phyloP scores from a whole-genome alignment of 129 eudicot genomes.

The Lactuca saligna region DNA sequence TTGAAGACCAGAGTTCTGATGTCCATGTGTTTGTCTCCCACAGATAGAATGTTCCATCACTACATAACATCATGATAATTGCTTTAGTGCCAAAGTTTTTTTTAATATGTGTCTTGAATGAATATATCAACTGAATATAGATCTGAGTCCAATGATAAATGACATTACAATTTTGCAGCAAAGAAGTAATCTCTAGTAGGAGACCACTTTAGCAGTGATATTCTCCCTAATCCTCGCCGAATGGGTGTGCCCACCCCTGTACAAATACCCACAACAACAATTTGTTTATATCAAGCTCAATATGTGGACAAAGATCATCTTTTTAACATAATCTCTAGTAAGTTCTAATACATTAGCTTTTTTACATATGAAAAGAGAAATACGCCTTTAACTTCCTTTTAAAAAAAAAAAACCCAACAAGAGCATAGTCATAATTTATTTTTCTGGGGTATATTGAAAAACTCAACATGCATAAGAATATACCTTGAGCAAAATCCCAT shows the following conservation, averaged over 20 bases:
- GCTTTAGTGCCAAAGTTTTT: not conserved
- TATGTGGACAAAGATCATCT: not conserved
- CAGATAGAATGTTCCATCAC: conserved; percentile 95
- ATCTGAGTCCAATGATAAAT: conserved; percentile 5
- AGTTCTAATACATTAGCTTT: not conserved
- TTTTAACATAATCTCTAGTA: too few relatives aligned
- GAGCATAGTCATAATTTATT: not conserved
- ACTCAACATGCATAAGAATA: not conserved
- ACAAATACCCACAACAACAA: conserved; percentile 3
- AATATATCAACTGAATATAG: conserved; percentile 17
- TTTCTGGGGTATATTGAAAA: not conserved
- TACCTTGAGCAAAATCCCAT: conserved; percentile 99
- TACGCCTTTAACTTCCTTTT: not conserved
- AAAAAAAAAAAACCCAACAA: conserved; percentile 5
- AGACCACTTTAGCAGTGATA: conserved; percentile 92
- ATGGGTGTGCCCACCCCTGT: conserved; percentile 90
- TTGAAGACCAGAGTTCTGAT: conserved; percentile 96
- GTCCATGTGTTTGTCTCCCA: conserved; percentile 99
- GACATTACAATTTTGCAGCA: conserved; percentile 85
- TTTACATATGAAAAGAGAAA: conserved; percentile 14
- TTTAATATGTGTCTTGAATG: not conserved
- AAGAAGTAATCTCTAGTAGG: conserved; percentile 96
- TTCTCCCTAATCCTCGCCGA: conserved; percentile 96
- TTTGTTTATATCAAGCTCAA: conserved; percentile 1
- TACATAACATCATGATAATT: conserved; percentile 31